phyloP scores from a whole-genome alignment of 441 rosid genomes.

The Viola pubescens region DNA sequence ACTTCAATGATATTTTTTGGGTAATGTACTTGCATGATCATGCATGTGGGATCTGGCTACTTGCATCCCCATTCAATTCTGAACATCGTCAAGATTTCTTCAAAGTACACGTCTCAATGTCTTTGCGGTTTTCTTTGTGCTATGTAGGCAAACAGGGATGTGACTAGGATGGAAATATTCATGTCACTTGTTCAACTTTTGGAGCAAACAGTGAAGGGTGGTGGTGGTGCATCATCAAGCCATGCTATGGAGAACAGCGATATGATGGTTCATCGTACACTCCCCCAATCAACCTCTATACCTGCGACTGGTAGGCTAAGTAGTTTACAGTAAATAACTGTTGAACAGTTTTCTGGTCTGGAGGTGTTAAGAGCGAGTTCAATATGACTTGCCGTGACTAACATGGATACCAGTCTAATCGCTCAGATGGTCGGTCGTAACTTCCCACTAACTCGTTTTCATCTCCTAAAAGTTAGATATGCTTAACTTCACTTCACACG shows the following conservation, averaged over 20 bases:
- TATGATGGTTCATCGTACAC: conserved; percentile 37
- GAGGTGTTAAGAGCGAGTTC: conserved; percentile 51
- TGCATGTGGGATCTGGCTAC: no score
- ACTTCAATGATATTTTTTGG: no score
- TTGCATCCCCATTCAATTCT: no score
- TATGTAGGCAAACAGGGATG: conserved; percentile 74
- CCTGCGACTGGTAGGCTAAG: conserved; percentile 52
- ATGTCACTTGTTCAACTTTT: conserved; percentile 73
- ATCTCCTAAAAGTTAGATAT: conserved; percentile 19
- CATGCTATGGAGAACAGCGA: conserved; percentile 42
- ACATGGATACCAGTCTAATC: conserved; percentile 33
- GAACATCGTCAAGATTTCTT: no score
- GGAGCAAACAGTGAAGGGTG: conserved; percentile 62
- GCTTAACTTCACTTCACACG: conserved; percentile 9
- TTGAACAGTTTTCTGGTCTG: conserved; percentile 16
- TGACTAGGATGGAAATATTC: conserved; percentile 86
- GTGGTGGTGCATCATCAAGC: conserved; percentile 21
- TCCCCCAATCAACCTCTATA: conserved; percentile 38
- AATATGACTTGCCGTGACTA: conserved; percentile 46
- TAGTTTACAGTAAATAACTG: conserved; percentile 35
- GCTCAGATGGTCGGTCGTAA: conserved; percentile 18
- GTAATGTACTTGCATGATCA: no score
- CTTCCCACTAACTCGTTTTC: conserved; percentile 18
- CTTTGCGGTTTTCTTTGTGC: no score
- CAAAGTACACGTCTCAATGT: no score